Conservation (phyloP, 2,329 filamentous ascomycete species). For the Fusarium mangiferae region DNA sequence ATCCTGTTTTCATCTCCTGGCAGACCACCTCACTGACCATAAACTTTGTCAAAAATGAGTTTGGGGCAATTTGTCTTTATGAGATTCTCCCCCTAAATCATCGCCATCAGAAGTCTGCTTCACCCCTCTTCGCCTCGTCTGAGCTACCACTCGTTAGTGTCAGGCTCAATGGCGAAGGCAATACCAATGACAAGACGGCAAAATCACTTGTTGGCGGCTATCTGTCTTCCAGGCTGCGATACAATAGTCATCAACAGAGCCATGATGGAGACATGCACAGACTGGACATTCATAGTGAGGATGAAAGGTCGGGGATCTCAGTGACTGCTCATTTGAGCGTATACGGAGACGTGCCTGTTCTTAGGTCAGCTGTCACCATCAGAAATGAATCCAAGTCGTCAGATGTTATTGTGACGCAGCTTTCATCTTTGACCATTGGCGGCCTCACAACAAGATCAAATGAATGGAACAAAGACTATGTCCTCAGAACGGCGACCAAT, state of each 20-base stretch:
- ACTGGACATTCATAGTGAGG: background rate
- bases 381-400: background rate
- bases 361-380: background rate
- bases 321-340: background rate
- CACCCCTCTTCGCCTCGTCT: background rate
- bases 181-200: background rate
- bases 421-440: background rate
- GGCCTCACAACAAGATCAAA: background rate
- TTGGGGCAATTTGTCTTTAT: background rate
- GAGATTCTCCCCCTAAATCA: background rate
- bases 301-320: background rate
- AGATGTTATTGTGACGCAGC: background rate
- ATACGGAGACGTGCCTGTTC: background rate
- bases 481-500: background rate
- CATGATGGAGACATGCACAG: background rate
- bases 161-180: background rate
- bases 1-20: background rate
- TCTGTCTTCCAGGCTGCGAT: background rate
- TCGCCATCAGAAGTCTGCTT: background rate
- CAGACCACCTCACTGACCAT: background rate
- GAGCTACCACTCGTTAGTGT: background rate
- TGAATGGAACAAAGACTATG: background rate
- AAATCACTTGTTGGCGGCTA: background rate
- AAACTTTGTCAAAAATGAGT: background rate
- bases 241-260: background rate